These are phyloP conservation scores for Abrus precatorius DNA, from an alignment of 306 rosid genomes.

Conservation along the genomic window DNA sequence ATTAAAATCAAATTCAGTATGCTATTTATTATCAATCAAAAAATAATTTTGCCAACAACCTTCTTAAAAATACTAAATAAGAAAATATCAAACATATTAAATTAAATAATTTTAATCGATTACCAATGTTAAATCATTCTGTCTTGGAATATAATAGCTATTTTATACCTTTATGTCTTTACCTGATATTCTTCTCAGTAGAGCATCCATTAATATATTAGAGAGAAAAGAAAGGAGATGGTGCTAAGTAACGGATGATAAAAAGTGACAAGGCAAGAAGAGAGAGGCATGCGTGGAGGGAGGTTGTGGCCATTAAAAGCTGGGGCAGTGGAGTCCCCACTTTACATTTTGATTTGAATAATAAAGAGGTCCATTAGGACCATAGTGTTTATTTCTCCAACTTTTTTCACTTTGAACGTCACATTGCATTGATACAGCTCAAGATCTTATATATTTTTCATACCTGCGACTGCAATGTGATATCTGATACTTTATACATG, in stretches of 20 bases:
- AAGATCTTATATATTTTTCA: neutral
- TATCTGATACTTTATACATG: neutral
- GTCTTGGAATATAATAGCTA: no score
- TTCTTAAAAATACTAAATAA: no score
- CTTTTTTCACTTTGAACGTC: constrained; percentile 1
- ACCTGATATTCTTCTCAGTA: no score
- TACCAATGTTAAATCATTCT: no score
- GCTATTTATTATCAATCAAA: no score
- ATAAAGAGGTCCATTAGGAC: constrained; percentile 7
- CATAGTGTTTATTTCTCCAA: neutral
- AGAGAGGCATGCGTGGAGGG: neutral
- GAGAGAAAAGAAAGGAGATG: neutral
- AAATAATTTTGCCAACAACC: no score
- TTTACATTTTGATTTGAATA: neutral
- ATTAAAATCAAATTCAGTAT: no score
- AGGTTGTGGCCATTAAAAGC: neutral
- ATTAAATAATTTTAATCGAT: no score
- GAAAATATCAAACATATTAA: no score
- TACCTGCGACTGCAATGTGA: constrained; percentile 6
- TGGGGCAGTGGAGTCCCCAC: constrained; percentile 4
- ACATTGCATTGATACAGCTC: neutral
- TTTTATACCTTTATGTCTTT: no score
- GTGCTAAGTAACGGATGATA: neutral
- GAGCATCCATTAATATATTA: no score
- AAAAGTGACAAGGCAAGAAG: neutral